Evolutionary conservation across 495 filamentous ascomycete genomes (phyloP).

Genomic region (Talaromyces proteolyticus): DNA sequence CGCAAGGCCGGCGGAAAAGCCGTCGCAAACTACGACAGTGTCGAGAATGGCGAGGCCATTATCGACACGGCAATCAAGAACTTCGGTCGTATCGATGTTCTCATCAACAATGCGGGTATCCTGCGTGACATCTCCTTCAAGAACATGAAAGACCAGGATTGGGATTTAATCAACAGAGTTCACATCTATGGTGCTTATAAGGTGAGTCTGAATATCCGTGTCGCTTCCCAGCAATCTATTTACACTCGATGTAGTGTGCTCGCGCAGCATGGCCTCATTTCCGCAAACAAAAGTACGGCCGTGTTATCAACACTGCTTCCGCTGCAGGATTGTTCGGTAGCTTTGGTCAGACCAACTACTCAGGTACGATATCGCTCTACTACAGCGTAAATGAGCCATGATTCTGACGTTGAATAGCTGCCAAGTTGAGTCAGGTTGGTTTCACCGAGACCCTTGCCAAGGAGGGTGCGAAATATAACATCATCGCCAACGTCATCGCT

Average conservation of each 20-base stretch:
- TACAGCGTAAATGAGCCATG: not conserved
- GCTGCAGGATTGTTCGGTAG: conserved; percentile 92
- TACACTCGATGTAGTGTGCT: conserved; percentile 54
- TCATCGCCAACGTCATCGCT: conserved; percentile 90
- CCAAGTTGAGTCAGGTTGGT: conserved; percentile 92
- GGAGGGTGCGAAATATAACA: conserved; percentile 98
- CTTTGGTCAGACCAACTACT: conserved; percentile 97
- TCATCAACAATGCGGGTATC: conserved; percentile 98
- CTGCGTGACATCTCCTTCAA: conserved; percentile 95
- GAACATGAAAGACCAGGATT: conserved; percentile 97
- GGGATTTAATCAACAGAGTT: conserved; percentile 90
- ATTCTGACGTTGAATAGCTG: conserved; percentile 46
- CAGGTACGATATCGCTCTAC: conserved; percentile 38
- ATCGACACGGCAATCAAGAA: conserved; percentile 92
- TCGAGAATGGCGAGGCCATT: conserved; percentile 89
- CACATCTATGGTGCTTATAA: conserved; percentile 96
- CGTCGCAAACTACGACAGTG: conserved; percentile 96
- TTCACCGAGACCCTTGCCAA: conserved; percentile 98
- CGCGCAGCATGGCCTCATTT: conserved; percentile 97
- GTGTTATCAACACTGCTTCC: conserved; percentile 93
- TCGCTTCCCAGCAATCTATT: not conserved
- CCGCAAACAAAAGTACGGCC: conserved; percentile 96
- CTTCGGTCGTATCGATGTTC: conserved; percentile 89
- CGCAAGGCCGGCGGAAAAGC: conserved; percentile 88
- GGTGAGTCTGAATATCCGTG: conserved; percentile 36